Evolutionary conservation across 2,329 filamentous ascomycete genomes (phyloP).

Genomic region (Bipolaris oryzae): DNA sequence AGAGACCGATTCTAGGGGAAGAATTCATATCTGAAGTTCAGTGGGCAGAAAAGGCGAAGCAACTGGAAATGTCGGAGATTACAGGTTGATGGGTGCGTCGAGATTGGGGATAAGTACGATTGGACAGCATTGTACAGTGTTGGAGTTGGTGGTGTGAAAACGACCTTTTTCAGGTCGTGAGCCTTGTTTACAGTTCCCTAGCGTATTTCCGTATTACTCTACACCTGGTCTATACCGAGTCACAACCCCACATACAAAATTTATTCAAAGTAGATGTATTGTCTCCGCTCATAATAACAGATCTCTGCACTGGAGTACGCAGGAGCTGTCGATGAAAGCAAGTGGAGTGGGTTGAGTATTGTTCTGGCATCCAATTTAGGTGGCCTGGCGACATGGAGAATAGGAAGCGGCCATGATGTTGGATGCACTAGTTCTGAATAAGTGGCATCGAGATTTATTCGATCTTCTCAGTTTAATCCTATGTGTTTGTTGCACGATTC

Average conservation of each 20-base stretch:
- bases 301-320: constrained; percentile 3
- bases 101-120: constrained; percentile 12
- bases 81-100: constrained; percentile 10
- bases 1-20: constrained; percentile 53
- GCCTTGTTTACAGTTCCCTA: constrained; percentile 16
- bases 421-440: constrained; percentile 18
- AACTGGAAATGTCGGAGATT: constrained; percentile 2
- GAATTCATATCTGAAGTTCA: constrained; percentile 10
- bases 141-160: constrained; percentile 14
- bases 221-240: constrained; percentile 11
- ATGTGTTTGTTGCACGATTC: background rate
- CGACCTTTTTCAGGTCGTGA: constrained; percentile 16
- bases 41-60: constrained; percentile 1
- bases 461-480: background rate
- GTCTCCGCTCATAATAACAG: constrained; percentile 17
- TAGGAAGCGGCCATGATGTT: constrained; percentile 34
- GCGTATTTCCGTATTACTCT: constrained; percentile 10
- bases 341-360: constrained; percentile 14
- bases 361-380: constrained; percentile 38
- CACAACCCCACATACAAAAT: background rate
- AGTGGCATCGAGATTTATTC: background rate
- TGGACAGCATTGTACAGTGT: constrained; percentile 28
- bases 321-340: constrained; percentile 13
- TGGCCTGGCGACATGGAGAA: constrained; percentile 25
- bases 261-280: background rate